These are phyloP conservation scores for Melampsora americana DNA, from an alignment of 1,284 basidiomycete genomes.

Conservation along the genomic window DNA sequence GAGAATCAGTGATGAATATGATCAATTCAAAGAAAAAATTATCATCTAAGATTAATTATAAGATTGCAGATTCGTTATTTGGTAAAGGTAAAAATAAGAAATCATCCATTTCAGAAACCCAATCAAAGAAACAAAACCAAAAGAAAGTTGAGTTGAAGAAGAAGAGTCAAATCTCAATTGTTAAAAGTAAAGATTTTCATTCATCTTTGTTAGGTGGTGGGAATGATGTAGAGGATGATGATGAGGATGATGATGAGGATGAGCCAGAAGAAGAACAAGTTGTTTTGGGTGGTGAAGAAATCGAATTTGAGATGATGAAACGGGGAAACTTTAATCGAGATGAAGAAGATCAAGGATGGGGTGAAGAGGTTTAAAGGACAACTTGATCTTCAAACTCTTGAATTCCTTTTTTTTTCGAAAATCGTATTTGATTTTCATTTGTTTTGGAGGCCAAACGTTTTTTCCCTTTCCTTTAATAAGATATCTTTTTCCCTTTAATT, in stretches of 20 bases:
- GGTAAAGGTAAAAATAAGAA: slow-evolving; percentile 16
- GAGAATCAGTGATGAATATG: slow-evolving; percentile 40
- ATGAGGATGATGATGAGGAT: slow-evolving; percentile 28
- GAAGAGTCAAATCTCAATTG: neutral
- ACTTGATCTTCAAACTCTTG: too few relatives aligned
- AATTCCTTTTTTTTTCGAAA: too few relatives aligned
- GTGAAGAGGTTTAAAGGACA: slow-evolving; percentile 13
- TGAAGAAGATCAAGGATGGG: slow-evolving; percentile 33
- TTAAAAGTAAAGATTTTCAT: neutral
- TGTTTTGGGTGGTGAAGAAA: neutral
- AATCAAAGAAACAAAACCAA: slow-evolving; percentile 9
- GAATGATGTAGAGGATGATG: slow-evolving; percentile 26
- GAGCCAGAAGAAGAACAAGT: slow-evolving; percentile 27
- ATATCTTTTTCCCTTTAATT: too few relatives aligned
- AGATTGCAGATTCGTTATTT: slow-evolving; percentile 27
- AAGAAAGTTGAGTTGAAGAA: neutral
- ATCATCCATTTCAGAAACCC: neutral
- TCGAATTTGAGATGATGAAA: slow-evolving; percentile 39
- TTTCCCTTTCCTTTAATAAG: too few relatives aligned
- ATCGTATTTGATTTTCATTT: too few relatives aligned
- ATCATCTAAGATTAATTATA: slow-evolving; percentile 38
- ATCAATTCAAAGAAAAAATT: slow-evolving; percentile 35
- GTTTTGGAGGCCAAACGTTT: too few relatives aligned
- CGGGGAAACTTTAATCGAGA: slow-evolving; percentile 12
- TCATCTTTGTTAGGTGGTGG: slow-evolving; percentile 8